Evolutionary conservation across 495 filamentous ascomycete genomes (phyloP), one percentile per base, ranked within the genome.

Genomic region (Aspergillus incahuasiensis): DNA sequence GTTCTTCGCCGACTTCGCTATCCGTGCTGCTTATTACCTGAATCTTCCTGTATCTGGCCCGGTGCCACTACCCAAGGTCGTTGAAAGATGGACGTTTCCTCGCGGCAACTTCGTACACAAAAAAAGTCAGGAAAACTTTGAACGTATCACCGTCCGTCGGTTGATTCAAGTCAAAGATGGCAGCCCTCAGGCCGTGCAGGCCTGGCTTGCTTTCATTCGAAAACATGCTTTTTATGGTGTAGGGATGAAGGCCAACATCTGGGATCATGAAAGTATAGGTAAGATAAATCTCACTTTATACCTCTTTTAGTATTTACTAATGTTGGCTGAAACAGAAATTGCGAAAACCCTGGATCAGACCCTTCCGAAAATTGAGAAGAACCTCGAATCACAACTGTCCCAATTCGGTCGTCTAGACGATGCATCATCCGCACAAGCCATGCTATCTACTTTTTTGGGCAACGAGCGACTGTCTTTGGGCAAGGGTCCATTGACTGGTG

Each of bases 161-260:
- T 68, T 97, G 59, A 90, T 98, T 48, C 91, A 96, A 75, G 91
- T 98, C 67, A 86, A 90, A 63, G 94, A 97, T 71, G 95, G 91
- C 6, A 79, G 96, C 69, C 85, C 90, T 12, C 90, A 96, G 70
- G 83, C 81, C 4, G 91, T 98, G 34, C 85, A 94, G 70, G 64
- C 88, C 21, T 98, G 94, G 94, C 71, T 98, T 42, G 92, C 89
- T 12, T 97, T 94, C 58, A 68, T 98, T 59, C 82, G 84, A 68
- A 95, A 94, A 72, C 85, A 96, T 65, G 85, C 87, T 13, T 96
- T 92, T 67, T 89, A 95, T 66, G 94, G 95, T 8, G 85, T 97
- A 22, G 94, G 94, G 64, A 96, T 98, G 92, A 98, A 98, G 79
- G 92, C 95, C 21, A 97, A 98, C 65, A 80, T 97, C 44, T 98